Evolutionary conservation across 2,329 filamentous ascomycete species (phyloP).

Genomic region (Tolypocladium sp.): DNA sequence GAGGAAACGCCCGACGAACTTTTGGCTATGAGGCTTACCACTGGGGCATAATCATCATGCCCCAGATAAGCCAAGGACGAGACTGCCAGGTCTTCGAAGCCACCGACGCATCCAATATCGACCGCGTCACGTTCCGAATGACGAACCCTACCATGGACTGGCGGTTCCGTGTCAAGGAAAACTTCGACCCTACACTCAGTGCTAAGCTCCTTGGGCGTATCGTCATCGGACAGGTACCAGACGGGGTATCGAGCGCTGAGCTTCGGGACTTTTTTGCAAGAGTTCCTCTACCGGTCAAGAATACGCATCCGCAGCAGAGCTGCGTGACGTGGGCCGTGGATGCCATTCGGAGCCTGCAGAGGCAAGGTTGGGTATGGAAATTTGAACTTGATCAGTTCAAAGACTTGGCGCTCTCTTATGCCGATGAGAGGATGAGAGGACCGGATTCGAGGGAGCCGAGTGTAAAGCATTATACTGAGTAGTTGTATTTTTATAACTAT

Average conservation of each 20-base stretch:
- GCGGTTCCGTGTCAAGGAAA: constrained; percentile 13
- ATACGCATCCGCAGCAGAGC: constrained; percentile 22
- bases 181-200: constrained; percentile 8
- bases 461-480: constrained; percentile 3
- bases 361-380: constrained; percentile 10
- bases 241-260: constrained; percentile 7
- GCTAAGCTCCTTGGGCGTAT: constrained; percentile 17
- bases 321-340: constrained; percentile 22
- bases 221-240: constrained; percentile 15
- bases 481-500: too few species aligned
- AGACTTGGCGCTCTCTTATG: constrained; percentile 16
- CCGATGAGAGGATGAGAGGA: constrained; percentile 15
- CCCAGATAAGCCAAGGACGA: constrained; percentile 5
- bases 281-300: constrained; percentile 18
- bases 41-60: constrained; percentile 19
- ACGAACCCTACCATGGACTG: constrained; percentile 22
- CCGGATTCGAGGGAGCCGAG: constrained; percentile 6
- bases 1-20: constrained; percentile 9
- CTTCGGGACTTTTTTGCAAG: constrained; percentile 11
- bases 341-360: constrained; percentile 16
- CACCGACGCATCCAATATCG: constrained; percentile 18
- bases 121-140: constrained; percentile 19
- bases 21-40: constrained; percentile 21
- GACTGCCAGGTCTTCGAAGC: constrained; percentile 16
- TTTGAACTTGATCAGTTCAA: constrained; percentile 18